Conservation (phyloP, 495 filamentous ascomycete genomes). For the Cenococcum geophilum region DNA sequence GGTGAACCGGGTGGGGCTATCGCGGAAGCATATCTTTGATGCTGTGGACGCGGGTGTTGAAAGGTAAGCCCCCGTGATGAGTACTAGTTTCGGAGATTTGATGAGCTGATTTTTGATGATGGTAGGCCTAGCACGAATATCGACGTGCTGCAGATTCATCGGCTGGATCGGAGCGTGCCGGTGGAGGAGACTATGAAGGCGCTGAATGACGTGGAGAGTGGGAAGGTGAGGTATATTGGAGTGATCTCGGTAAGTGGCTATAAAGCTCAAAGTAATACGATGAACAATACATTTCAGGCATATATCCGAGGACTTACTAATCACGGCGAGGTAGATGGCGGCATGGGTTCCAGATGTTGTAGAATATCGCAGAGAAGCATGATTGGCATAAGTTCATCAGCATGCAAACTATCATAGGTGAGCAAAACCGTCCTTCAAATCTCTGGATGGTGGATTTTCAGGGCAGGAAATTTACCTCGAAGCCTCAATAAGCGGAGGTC, state of each 20-base stretch:
- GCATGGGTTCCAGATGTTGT: conserved; percentile 52
- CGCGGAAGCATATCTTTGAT: conserved; percentile 52
- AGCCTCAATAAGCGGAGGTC: too few species aligned
- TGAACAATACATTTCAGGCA: too few species aligned
- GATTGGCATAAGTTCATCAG: conserved; percentile 54
- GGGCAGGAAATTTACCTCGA: too few species aligned
- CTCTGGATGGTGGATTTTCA: too few species aligned
- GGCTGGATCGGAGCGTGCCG: conserved; percentile 53
- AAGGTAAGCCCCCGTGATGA: too few species aligned
- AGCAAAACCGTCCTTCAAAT: too few species aligned
- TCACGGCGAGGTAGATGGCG: too few species aligned
- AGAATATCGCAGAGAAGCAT: conserved; percentile 48
- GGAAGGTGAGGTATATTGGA: conserved; percentile 50
- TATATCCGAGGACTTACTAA: too few species aligned
- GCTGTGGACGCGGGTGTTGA: conserved; percentile 62
- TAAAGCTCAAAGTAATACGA: too few species aligned
- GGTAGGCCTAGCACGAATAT: conserved; percentile 65
- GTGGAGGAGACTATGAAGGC: conserved; percentile 66
- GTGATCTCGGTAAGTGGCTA: conserved; percentile 36
- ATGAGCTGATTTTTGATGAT: too few species aligned
- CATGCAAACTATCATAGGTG: too few species aligned
- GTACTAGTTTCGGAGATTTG: too few species aligned
- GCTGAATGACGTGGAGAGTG: conserved; percentile 53
- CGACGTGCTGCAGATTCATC: conserved; percentile 70
- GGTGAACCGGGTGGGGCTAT: conserved; percentile 40